Conservation (phyloP, 176 grass and related monocot species). For the Rhipidocladum racemiflorum region DNA sequence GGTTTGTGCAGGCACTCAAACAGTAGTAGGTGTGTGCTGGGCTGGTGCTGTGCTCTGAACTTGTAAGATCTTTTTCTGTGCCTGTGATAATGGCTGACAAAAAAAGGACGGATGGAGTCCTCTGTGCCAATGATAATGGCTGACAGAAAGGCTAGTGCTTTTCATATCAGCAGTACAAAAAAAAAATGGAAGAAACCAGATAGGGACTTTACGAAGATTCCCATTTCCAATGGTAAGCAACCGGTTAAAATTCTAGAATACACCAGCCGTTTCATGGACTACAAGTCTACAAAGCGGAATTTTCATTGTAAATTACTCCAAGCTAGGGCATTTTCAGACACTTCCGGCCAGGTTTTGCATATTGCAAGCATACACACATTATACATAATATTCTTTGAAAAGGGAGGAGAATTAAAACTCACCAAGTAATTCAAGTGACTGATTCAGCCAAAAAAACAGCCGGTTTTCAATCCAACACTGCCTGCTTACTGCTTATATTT, state of each 20-base stretch:
- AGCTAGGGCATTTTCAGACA: background rate
- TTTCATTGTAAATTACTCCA: constrained; percentile 3
- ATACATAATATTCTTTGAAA: background rate
- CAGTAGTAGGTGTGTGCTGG: constrained; percentile 19
- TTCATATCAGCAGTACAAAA: constrained; percentile 34
- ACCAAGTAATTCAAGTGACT: background rate
- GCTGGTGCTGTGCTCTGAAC: constrained; percentile 23
- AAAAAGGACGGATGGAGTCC: constrained; percentile 48
- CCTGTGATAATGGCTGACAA: constrained; percentile 43
- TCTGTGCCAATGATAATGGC: constrained; percentile 59
- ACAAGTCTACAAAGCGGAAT: background rate
- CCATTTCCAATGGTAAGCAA: constrained; percentile 22
- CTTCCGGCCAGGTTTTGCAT: background rate
- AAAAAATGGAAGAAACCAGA: constrained; percentile 40
- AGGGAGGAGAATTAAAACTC: background rate
- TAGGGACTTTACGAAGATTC: constrained; percentile 42
- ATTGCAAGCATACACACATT: background rate
- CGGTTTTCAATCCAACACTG: background rate
- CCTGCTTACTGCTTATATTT: background rate
- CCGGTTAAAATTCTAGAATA: constrained; percentile 10
- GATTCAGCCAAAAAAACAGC: background rate
- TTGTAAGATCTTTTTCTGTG: constrained; percentile 44
- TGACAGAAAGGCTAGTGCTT: constrained; percentile 47
- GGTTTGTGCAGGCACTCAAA: constrained; percentile 18
- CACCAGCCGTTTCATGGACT: background rate